phyloP scores from a whole-genome alignment of 306 rosid species.

The Cucurbita moschata region DNA sequence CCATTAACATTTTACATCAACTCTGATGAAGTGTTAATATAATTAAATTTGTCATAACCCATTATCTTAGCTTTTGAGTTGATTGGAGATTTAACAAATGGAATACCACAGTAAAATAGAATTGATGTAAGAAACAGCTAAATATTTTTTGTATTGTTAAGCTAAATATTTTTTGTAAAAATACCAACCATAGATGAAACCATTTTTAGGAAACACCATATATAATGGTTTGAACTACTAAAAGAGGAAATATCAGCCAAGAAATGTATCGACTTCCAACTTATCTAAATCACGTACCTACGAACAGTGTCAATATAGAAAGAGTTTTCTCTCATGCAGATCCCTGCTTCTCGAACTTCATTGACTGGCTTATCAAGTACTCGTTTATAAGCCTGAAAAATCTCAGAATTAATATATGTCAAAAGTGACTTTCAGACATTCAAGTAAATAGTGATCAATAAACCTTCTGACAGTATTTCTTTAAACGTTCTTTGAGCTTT shows the following conservation, averaged over 20 bases:
- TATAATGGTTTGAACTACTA: not conserved
- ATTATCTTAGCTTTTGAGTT: too few species aligned
- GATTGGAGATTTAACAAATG: too few species aligned
- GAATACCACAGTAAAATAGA: not conserved
- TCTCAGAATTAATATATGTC: constrained; percentile 17
- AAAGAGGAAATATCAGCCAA: not conserved
- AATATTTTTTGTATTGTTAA: not conserved
- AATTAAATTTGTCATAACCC: too few species aligned
- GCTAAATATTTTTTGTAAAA: not conserved
- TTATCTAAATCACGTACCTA: constrained; percentile 44
- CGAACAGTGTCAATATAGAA: constrained; percentile 97
- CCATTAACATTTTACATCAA: not conserved
- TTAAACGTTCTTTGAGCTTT: constrained; percentile 77
- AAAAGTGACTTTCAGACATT: constrained; percentile 17
- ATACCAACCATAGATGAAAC: not conserved
- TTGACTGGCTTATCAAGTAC: constrained; percentile 84
- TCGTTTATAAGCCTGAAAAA: constrained; percentile 71
- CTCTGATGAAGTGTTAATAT: too few species aligned
- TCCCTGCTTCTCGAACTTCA: constrained; percentile 90
- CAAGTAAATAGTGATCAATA: constrained; percentile 5
- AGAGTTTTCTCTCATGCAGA: constrained; percentile 98
- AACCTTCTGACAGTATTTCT: constrained; percentile 98
- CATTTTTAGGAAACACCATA: not conserved
- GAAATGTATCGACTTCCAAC: not conserved
- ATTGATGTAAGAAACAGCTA: not conserved